phyloP scores from a whole-genome alignment of 2,329 filamentous ascomycete genomes.

The Sphaerulina vaccinii region DNA sequence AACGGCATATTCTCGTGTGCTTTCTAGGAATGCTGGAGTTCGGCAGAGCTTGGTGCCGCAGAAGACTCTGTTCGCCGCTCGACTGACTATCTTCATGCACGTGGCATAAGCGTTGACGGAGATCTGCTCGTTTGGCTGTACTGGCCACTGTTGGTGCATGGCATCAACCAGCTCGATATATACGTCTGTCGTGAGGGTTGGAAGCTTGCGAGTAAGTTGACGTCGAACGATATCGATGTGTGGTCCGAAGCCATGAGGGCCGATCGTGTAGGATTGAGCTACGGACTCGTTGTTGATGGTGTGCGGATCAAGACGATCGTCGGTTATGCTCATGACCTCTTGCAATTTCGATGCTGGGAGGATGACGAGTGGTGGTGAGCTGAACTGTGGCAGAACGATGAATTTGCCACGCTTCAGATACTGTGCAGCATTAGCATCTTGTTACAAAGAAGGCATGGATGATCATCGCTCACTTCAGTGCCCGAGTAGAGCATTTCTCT shows the following conservation, averaged over 20 bases:
- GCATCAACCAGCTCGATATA: slow-evolving; percentile 24
- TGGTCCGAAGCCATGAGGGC: slow-evolving; percentile 8
- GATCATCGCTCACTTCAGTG: slow-evolving; percentile 16
- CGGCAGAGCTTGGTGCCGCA: slow-evolving; percentile 25
- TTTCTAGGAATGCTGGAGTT: slow-evolving; percentile 21
- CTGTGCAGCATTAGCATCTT: slow-evolving; percentile 1
- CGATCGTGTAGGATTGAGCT: not conserved
- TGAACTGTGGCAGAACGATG: slow-evolving; percentile 28
- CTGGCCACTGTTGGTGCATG: slow-evolving; percentile 20
- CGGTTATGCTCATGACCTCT: slow-evolving; percentile 22
- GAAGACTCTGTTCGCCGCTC: slow-evolving; percentile 28
- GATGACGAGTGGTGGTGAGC: slow-evolving; percentile 20
- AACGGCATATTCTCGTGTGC: slow-evolving; percentile 23
- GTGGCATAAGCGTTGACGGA: slow-evolving; percentile 22
- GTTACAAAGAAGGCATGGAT: not conserved
- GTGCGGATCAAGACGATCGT: slow-evolving; percentile 25
- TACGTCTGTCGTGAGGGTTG: slow-evolving; percentile 24
- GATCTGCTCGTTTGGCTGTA: slow-evolving; percentile 7
- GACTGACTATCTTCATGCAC: slow-evolving; percentile 27
- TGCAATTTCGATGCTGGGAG: slow-evolving; percentile 23
- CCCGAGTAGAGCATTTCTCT: slow-evolving; percentile 20
- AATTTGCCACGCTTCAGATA: slow-evolving; percentile 19
- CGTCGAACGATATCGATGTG: slow-evolving; percentile 25
- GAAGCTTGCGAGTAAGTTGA: slow-evolving; percentile 28
- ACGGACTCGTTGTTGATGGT: slow-evolving; percentile 15